Evolutionary conservation across 441 rosid species (phyloP).

Genomic region (Bruguiera hainesii): DNA sequence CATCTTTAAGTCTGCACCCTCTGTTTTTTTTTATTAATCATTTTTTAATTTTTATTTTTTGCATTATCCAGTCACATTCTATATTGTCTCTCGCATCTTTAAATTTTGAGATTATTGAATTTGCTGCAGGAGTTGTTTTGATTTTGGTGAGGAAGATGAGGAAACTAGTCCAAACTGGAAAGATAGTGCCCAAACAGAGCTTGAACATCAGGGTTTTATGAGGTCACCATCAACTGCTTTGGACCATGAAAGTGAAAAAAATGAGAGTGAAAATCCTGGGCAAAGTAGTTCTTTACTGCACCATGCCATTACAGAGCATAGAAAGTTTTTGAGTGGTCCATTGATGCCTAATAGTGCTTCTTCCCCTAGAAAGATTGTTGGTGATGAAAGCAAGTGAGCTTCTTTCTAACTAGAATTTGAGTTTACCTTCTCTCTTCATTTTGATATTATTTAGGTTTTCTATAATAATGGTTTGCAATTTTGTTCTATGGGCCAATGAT

Average conservation of each 20-base stretch:
- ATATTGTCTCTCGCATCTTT: neutral
- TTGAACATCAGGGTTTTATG: constrained; percentile 39
- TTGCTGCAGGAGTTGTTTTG: constrained; percentile 85
- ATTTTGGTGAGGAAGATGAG: constrained; percentile 66
- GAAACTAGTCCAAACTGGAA: constrained; percentile 56
- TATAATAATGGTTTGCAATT: no score
- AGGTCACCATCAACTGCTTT: constrained; percentile 38
- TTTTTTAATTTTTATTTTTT: no score
- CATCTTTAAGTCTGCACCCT: no score
- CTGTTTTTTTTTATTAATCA: no score
- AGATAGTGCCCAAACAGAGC: constrained; percentile 35
- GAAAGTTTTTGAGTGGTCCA: constrained; percentile 62
- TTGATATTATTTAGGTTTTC: neutral
- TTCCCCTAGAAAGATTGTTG: constrained; percentile 51
- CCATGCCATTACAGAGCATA: constrained; percentile 46
- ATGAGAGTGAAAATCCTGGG: constrained; percentile 42
- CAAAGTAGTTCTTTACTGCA: constrained; percentile 42
- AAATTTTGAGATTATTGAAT: constrained; percentile 13
- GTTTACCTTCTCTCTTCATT: neutral
- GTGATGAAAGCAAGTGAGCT: constrained; percentile 69
- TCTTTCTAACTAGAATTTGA: constrained; percentile 15
- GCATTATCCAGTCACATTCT: neutral
- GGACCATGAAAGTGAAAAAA: constrained; percentile 40
- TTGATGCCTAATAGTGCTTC: constrained; percentile 50
- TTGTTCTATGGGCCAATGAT: no score